A percentile compares a stretch with the other conserved stretches of the same genome.
Conservation (phyloP, 1,284 basidiomycete genomes). For the Phaffia rhodozyma region DNA sequence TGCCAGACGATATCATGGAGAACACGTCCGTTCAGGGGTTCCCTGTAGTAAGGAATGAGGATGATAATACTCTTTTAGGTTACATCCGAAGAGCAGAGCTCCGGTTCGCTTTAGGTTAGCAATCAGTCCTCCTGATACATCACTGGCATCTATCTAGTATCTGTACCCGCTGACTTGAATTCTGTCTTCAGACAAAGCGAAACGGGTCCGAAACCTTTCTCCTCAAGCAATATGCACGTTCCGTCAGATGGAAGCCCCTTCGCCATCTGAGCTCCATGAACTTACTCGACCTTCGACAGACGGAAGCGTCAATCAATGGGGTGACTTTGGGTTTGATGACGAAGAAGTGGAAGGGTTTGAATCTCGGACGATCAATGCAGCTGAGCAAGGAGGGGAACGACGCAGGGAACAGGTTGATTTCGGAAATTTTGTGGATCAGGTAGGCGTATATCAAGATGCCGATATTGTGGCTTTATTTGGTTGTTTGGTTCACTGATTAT, state of each 20-base stretch:
- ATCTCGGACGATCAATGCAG: background rate
- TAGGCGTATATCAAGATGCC: slow-evolving; percentile 31
- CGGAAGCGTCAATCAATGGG: slow-evolving; percentile 10
- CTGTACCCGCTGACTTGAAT: background rate
- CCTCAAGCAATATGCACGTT: slow-evolving; percentile 62
- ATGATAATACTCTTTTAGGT: slow-evolving; percentile 55
- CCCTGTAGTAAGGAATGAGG: slow-evolving; percentile 56
- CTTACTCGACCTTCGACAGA: background rate
- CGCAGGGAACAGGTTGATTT: slow-evolving; percentile 47
- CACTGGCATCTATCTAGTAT: background rate
- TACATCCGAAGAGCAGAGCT: slow-evolving; percentile 82
- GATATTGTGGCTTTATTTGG: background rate
- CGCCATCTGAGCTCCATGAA: slow-evolving; percentile 9
- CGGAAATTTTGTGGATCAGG: slow-evolving; percentile 86
- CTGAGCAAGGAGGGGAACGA: slow-evolving; percentile 9
- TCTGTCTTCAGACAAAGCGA: slow-evolving; percentile 50
- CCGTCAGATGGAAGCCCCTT: slow-evolving; percentile 31
- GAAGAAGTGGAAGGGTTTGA: slow-evolving; percentile 23
- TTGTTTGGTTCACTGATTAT: slow-evolving; percentile 2
- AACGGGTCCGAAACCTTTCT: slow-evolving; percentile 48
- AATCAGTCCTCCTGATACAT: background rate
- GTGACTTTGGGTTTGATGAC: slow-evolving; percentile 16
- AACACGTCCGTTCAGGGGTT: slow-evolving; percentile 75
- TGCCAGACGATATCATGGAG: slow-evolving; percentile 53
- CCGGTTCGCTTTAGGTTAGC: slow-evolving; percentile 66